Base-by-base conservation (phyloP, 164 flowering plant genomes). In the Magnolia sinica region DNA sequence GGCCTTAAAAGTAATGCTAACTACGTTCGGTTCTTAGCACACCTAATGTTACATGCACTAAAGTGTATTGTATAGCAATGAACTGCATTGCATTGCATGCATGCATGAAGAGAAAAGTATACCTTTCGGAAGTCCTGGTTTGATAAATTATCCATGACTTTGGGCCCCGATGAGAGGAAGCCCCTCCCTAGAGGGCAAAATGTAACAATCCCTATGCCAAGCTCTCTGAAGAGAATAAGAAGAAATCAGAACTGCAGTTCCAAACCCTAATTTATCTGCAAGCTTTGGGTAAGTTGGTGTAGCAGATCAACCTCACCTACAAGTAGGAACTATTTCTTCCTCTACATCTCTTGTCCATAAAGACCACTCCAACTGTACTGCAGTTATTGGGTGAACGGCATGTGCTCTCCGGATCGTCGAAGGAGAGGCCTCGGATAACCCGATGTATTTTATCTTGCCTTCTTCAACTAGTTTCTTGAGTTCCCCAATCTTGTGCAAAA, bases 181-280 rank as follows among this genome's bases (percentile, higher is more conserved):
- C 93, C 92, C 16, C 86, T 77, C 29, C 90, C 91, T 1, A 90
- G 75, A 66, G 89, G 93, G 69, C 89, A 82, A 71, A 85, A 90
- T 20, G 91, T 78, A 76, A 90, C 91, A 70, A 90, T 88, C 1
- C 90, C 90, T 66, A 88, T 88, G 14, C 91, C 91, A 71, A 81
- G 83, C 50, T 81, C 80, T 37, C 78, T 81, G 76, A 13, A 52
- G 58, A 11, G 27, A 50, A 65, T 27, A 23, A 29, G 51, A 27
- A 24, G 18, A 68, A 7, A 37, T 37, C 11, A 70, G 24, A 37
- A 70, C n/a, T 37, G 29, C 5, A 70, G 52, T 19, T 70, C 20
- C 52, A 49, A 49, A 68, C 45, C 1, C 10, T 49, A 49, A 70
- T 31, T 70, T 70, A 13, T 70, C 1, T 49, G 14, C 0, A 37